Percentiles rank a stretch among this genome's conserved stretches.
Evolutionary conservation across 768 basidiomycete genomes (phyloP).

Genomic region (Hygrophoropsis aurantiaca): DNA sequence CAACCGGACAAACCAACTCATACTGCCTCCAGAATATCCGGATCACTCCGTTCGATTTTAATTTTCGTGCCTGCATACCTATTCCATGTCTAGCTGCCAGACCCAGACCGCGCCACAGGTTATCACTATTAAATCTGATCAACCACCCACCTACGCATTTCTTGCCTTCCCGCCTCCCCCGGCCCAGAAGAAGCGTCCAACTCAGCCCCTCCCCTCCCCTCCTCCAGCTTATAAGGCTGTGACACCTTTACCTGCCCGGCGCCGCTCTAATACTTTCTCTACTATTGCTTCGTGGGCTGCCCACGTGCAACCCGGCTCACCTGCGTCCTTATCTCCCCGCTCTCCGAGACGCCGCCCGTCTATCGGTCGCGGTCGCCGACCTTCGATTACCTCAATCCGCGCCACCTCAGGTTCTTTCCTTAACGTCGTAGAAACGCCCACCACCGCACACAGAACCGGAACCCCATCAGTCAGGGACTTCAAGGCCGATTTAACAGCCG

Average conservation of each 20-base stretch:
- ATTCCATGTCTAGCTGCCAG: constrained; percentile 6
- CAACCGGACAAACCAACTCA: constrained; percentile 6
- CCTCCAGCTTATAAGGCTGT: constrained; percentile 1
- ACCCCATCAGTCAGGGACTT: constrained; percentile 48
- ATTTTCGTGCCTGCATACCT: constrained; percentile 1
- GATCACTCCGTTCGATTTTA: constrained; percentile 7
- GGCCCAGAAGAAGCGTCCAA: constrained; percentile 35
- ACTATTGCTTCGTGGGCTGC: constrained; percentile 63
- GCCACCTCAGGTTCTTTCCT: constrained; percentile 48
- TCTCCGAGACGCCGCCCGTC: constrained; percentile 35
- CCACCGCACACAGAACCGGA: constrained; percentile 20
- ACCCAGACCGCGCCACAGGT: constrained; percentile 11
- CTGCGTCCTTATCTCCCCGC: constrained; percentile 42
- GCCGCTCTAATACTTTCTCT: constrained; percentile 45
- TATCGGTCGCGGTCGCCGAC: constrained; percentile 24
- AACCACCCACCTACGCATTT: constrained; percentile 37
- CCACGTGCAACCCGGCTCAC: constrained; percentile 69
- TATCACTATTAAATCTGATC: constrained; percentile 13
- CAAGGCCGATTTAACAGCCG: constrained; percentile 51
- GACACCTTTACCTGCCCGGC: constrained; percentile 19
- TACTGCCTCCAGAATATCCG: constrained; percentile 5
- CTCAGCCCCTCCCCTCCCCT: constrained; percentile 27
- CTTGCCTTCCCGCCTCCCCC: constrained; percentile 41
- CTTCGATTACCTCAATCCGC: constrained; percentile 40
- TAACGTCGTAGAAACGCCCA: constrained; percentile 42